phyloP scores from a whole-genome alignment of 768 basidiomycete species.

The Lentinula sp. region DNA sequence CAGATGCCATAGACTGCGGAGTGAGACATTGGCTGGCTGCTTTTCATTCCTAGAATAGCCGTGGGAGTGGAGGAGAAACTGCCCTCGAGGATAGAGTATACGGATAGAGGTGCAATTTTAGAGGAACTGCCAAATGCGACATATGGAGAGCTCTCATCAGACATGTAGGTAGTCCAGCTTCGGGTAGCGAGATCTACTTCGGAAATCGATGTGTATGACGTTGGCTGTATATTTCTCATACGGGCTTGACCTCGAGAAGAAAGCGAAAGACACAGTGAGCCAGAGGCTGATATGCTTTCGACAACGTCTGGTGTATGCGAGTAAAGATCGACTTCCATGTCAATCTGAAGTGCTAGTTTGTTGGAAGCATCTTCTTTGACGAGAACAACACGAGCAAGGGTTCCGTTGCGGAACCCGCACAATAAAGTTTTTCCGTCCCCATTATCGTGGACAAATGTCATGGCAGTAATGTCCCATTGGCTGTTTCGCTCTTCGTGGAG shows the following conservation, averaged over 20 bases:
- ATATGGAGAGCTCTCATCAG: slow-evolving; percentile 44
- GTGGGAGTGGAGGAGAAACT: slow-evolving; percentile 41
- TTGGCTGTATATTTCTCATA: slow-evolving; percentile 23
- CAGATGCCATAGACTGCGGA: slow-evolving; percentile 74
- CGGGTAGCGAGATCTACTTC: slow-evolving; percentile 42
- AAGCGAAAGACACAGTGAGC: slow-evolving; percentile 43
- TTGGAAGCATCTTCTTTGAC: slow-evolving; percentile 15
- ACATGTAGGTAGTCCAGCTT: slow-evolving; percentile 62
- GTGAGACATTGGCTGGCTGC: slow-evolving; percentile 14
- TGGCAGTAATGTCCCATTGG: slow-evolving; percentile 46
- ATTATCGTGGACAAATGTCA: slow-evolving; percentile 42
- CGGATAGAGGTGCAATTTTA: slow-evolving; percentile 41
- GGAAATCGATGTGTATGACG: slow-evolving; percentile 15
- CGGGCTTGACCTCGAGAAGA: slow-evolving; percentile 49
- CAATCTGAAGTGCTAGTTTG: slow-evolving; percentile 17
- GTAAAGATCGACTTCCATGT: slow-evolving; percentile 3
- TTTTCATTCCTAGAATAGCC: slow-evolving; percentile 37
- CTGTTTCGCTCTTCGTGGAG: slow-evolving; percentile 27
- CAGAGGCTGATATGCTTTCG: slow-evolving; percentile 48
- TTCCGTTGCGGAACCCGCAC: slow-evolving; percentile 57
- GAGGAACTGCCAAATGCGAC: slow-evolving; percentile 67
- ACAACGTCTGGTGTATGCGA: slow-evolving; percentile 33
- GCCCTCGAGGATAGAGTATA: slow-evolving; percentile 47
- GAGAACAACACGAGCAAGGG: slow-evolving; percentile 37
- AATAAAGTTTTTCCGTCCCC: slow-evolving; percentile 38